Evolutionary conservation across 257 asterid genomes (phyloP), one percentile per base, ranked within the genome.

Genomic region (Solanum commersonii): DNA sequence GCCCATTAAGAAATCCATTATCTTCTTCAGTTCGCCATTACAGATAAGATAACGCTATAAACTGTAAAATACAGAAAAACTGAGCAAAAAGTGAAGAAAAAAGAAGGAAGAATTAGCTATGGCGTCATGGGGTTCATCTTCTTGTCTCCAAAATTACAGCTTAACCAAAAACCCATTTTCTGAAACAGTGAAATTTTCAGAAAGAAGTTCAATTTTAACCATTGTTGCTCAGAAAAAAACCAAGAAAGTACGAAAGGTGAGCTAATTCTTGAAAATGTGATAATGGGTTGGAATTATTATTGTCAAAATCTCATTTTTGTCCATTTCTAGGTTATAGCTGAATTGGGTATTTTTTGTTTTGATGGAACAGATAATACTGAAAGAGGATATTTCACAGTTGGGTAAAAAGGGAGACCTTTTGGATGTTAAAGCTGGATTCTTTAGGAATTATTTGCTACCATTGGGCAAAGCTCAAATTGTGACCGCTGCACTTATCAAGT

Each of bases 351-450:
- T 4, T 78, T 22, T 60, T 31, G 86, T 46, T 89, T 34, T 44
- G 74, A 40, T 87, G 86, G 59, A 88, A 87, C 87, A 95, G 99
- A 91, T 97, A 90, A 95, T 95, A 92, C 85, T 97, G 96, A 95
- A 95, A 92, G 98, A 97, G 90, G 98, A 97, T 91, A 97, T 97
- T 87, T 14, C 91, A 23, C 88, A 91, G 18, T 90, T 97, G 94
- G 99, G 99, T 85, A 94, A 94, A 90, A 95, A 96, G 87, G 99
- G 99, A 33, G 94, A 96, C 90, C 93, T 97, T 81, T 35, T 92
- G 91, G 96, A 94, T 68, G 99, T 97, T 89, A 97, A 90, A 92
- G 98, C 99, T 90, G 99, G 99, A 52, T 97, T 84, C 91, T 92
- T 87, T 56, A 93, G 99, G 92, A 97, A 97, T 87, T 97, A 88